These are phyloP conservation scores for Aspergillus viridinutans DNA, from an alignment of 2,329 filamentous ascomycete species.

Conservation along the genomic window DNA sequence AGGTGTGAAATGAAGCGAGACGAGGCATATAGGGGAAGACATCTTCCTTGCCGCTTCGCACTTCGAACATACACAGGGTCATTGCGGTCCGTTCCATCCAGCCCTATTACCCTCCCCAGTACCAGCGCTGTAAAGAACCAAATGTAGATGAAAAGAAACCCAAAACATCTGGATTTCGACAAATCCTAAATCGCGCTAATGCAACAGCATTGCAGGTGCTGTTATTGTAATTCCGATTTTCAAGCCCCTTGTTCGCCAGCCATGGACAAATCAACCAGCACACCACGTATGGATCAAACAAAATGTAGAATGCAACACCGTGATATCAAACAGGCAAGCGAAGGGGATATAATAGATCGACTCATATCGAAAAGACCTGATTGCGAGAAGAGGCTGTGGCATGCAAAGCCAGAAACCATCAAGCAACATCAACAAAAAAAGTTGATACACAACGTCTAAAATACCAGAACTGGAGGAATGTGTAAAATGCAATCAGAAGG, in stretches of 20 bases:
- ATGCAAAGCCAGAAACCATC: conserved; percentile 1
- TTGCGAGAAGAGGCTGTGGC: neutral
- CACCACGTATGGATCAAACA: conserved; percentile 1
- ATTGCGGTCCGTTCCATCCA: conserved; percentile 7
- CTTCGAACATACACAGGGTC: conserved; percentile 4
- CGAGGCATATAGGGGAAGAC: neutral
- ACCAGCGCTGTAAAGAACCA: conserved; percentile 8
- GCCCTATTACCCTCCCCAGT: conserved; percentile 7
- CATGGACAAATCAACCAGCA: conserved; percentile 4
- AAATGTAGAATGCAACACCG: conserved; percentile 7
- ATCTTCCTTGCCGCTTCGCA: neutral
- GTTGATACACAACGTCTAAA: conserved; percentile 13
- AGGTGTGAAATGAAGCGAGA: neutral
- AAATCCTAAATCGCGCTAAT: neutral
- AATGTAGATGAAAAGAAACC: conserved; percentile 2
- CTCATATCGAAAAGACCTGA: conserved; percentile 3
- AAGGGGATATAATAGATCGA: conserved; percentile 11
- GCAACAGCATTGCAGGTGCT: neutral
- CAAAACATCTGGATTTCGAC: neutral
- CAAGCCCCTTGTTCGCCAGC: conserved; percentile 2
- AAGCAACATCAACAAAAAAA: neutral
- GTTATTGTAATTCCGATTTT: neutral
- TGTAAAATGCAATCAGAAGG: conserved; percentile 5
- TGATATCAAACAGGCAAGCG: conserved; percentile 7
- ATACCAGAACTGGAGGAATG: conserved; percentile 1